Percentiles rank a stretch among this genome's conserved stretches.
phyloP scores from a whole-genome alignment of 768 basidiomycete species.

The Tricholoma sp. region DNA sequence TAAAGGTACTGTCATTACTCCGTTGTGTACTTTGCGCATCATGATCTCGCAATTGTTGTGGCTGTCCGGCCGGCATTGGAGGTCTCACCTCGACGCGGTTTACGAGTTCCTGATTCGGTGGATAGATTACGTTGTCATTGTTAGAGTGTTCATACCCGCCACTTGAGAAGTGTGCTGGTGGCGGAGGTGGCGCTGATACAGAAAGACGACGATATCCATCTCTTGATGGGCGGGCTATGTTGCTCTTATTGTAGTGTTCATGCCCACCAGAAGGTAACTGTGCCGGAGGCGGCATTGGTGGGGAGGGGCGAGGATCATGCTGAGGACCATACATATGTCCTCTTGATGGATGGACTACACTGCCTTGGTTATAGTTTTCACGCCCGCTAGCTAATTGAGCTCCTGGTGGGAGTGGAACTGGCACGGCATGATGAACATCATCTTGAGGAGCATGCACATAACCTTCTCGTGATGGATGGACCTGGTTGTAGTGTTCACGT shows the following conservation, averaged over 20 bases:
- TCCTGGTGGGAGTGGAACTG: not conserved
- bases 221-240: not conserved
- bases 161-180: not conserved
- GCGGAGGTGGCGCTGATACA: not conserved
- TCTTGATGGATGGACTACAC: not conserved
- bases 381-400: not conserved
- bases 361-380: not conserved
- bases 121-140: not conserved
- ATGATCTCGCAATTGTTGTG: slow-evolving; percentile 1
- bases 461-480: not conserved
- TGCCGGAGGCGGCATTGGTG: not conserved
- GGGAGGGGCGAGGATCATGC: not conserved
- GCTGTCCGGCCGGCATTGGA: not conserved
- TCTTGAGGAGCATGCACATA: not conserved
- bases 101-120: not conserved
- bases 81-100: not conserved
- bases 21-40: slow-evolving; percentile 7
- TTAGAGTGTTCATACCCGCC: not conserved
- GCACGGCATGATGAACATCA: not conserved
- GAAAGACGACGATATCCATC: not conserved
- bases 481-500: not conserved
- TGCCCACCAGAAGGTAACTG: not conserved
- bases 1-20: slow-evolving; percentile 13
- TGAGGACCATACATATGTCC: not conserved
- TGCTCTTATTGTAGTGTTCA: not conserved